Conservation (phyloP, 306 rosid genomes). For the barrel medic (Medicago truncatula) region MtrunA17r5.0-ANR NC_053043.1:32083501-32084000, state of each 20-base stretch:
- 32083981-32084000: slow-evolving; percentile 69
- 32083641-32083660: slow-evolving; percentile 57
- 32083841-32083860: slow-evolving; percentile 54
- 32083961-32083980: slow-evolving; percentile 33
- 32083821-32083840: slow-evolving; percentile 67
- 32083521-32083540: slow-evolving; percentile 1
- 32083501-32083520: not conserved
- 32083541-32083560: slow-evolving; percentile 31
- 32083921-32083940: slow-evolving; percentile 44
- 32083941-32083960: slow-evolving; percentile 12
- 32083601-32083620: slow-evolving; percentile 45
- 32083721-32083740: not conserved
- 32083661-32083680: slow-evolving; percentile 40
- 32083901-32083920: slow-evolving; percentile 82
- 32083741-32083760: not conserved
- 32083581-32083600: slow-evolving; percentile 45
- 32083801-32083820: slow-evolving; percentile 39
- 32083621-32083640: slow-evolving; percentile 73
- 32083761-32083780: slow-evolving; percentile 2
- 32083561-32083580: slow-evolving; percentile 3
- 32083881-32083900: slow-evolving; percentile 33
- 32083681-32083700: not conserved
- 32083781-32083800: slow-evolving; percentile 24
- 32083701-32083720: not conserved
- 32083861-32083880: slow-evolving; percentile 25